phyloP scores from a whole-genome alignment of 116 monocot species.

The Iris pallida region DNA sequence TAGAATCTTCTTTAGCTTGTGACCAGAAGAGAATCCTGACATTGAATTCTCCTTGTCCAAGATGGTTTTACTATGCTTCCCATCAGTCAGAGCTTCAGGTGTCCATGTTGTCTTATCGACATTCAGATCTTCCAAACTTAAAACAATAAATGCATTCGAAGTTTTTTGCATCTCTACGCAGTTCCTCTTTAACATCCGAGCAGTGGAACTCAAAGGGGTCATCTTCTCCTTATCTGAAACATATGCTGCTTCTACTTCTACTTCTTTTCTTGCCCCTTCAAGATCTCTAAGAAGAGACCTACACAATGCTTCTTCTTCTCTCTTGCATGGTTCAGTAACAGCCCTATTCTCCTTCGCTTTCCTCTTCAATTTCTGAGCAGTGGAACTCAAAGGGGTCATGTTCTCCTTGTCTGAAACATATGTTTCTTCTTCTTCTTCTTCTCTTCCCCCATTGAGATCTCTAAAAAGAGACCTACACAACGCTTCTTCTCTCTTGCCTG shows the following conservation, averaged over 20 bases:
- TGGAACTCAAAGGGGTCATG: conserved; percentile 12
- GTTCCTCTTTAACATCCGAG: neutral
- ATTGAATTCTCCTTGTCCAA: conserved; percentile 32
- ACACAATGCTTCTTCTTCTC: neutral
- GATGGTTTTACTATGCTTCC: too few species aligned
- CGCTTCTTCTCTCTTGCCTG: neutral
- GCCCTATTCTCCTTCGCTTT: conserved; percentile 2
- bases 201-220: conserved; percentile 9
- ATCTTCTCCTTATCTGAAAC: conserved; percentile 41
- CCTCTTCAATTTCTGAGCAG: neutral
- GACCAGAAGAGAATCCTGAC: conserved; percentile 2
- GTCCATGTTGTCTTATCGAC: neutral
- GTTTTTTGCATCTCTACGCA: neutral
- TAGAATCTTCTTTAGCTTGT: too few species aligned
- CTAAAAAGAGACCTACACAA: too few species aligned
- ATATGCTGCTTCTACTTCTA: conserved; percentile 17
- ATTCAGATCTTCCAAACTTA: conserved; percentile 1
- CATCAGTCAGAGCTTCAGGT: too few species aligned
- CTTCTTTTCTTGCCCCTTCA: neutral
- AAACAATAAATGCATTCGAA: neutral
- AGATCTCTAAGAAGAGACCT: too few species aligned
- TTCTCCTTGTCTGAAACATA: conserved; percentile 44
- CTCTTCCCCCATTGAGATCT: neutral
- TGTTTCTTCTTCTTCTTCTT: conserved; percentile 15
- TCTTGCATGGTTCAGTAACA: neutral